A percentile compares a stretch with the other conserved stretches of the same genome.
phyloP scores from a whole-genome alignment of 192 early-diverging fungal species.

The Podila clonocystis region DNA sequence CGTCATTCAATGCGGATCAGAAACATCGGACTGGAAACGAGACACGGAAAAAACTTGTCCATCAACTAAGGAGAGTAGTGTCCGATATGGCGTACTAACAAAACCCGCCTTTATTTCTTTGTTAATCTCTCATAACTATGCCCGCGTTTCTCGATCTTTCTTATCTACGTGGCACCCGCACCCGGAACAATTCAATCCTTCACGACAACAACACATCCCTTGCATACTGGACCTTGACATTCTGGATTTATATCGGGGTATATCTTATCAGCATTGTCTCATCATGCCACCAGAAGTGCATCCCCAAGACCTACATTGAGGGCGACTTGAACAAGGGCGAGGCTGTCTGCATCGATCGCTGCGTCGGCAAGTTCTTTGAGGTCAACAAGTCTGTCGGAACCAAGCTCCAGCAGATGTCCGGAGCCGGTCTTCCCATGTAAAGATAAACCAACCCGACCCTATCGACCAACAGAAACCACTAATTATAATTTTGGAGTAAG shows the following conservation, averaged over 20 bases:
- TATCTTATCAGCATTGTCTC: constrained; percentile 64
- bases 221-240: neutral
- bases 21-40: neutral
- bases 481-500: neutral
- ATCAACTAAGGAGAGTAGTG: too few relatives aligned
- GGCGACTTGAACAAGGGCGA: constrained; percentile 91
- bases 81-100: too few relatives aligned
- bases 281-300: constrained; percentile 88
- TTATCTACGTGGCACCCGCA: too few relatives aligned
- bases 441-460: neutral
- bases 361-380: constrained; percentile 88
- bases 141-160: too few relatives aligned
- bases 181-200: too few relatives aligned
- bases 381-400: constrained; percentile 79
- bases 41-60: neutral
- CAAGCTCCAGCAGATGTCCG: constrained; percentile 72
- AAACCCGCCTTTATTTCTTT: too few relatives aligned
- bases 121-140: too few relatives aligned
- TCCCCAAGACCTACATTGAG: constrained; percentile 82
- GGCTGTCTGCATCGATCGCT: constrained; percentile 90
- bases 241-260: neutral
- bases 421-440: constrained; percentile 47
- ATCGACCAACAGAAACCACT: neutral
- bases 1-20: neutral
- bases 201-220: neutral